Evolutionary conservation across 2,329 filamentous ascomycete species (phyloP).

Genomic region (Colletotrichum phormii): DNA sequence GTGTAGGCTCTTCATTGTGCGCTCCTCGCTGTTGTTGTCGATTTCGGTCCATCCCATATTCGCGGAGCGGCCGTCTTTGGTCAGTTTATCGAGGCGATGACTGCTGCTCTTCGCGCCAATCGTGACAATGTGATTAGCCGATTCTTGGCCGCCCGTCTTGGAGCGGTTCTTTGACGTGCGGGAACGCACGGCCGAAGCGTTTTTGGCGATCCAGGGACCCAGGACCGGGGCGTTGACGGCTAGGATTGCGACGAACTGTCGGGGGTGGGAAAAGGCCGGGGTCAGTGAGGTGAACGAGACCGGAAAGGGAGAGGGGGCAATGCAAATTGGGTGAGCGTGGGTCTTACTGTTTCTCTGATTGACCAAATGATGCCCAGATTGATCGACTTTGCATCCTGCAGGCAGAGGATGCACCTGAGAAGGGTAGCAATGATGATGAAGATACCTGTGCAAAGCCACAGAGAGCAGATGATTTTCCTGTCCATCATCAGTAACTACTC

Average conservation of each 20-base stretch:
- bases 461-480: constrained; percentile 42
- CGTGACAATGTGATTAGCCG: constrained; percentile 37
- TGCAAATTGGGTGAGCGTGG: constrained; percentile 12
- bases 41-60: constrained; percentile 40
- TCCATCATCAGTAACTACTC: not conserved
- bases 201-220: constrained; percentile 41
- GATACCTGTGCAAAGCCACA: constrained; percentile 42
- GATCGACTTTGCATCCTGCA: constrained; percentile 40
- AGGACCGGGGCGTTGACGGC: constrained; percentile 41
- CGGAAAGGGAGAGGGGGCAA: not conserved
- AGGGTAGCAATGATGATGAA: constrained; percentile 44
- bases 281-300: not conserved
- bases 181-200: constrained; percentile 30
- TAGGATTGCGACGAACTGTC: constrained; percentile 42
- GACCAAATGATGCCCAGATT: constrained; percentile 43
- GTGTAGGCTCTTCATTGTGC: constrained; percentile 31
- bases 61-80: constrained; percentile 32
- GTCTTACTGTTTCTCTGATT: constrained; percentile 42
- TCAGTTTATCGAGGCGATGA: constrained; percentile 35
- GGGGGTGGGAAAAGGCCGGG: not conserved
- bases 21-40: constrained; percentile 39
- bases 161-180: constrained; percentile 26
- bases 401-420: constrained; percentile 38
- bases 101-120: constrained; percentile 36
- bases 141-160: constrained; percentile 23